phyloP scores from a whole-genome alignment of 2,329 filamentous ascomycete genomes.

The Colletotrichum sp. region DNA sequence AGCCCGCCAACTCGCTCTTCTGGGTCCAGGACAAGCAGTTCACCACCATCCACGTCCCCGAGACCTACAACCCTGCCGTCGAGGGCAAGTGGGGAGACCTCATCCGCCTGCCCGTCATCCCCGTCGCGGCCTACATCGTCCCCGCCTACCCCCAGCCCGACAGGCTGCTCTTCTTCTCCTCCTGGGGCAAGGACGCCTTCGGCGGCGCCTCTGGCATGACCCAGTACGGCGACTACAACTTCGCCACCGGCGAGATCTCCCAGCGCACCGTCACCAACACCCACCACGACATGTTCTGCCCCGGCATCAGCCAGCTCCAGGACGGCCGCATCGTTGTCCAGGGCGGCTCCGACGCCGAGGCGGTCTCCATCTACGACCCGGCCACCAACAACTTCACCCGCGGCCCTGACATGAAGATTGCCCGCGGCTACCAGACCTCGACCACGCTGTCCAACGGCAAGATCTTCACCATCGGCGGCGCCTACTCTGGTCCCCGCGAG shows the following conservation, averaged over 20 bases:
- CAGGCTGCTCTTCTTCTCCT: slow-evolving; percentile 28
- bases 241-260: slow-evolving; percentile 29
- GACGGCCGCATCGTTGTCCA: slow-evolving; percentile 56
- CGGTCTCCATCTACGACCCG: slow-evolving; percentile 54
- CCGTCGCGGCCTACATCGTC: slow-evolving; percentile 31
- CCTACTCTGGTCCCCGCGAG: slow-evolving; percentile 49
- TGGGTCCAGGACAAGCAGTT: slow-evolving; percentile 24
- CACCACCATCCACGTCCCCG: slow-evolving; percentile 27
- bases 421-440: slow-evolving; percentile 58
- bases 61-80: slow-evolving; percentile 20
- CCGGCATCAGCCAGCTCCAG: slow-evolving; percentile 55
- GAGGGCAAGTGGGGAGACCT: slow-evolving; percentile 29
- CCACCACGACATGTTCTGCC: slow-evolving; percentile 62
- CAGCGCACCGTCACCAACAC: slow-evolving; percentile 42
- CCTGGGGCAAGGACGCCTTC: slow-evolving; percentile 28
- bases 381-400: slow-evolving; percentile 40
- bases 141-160: slow-evolving; percentile 27
- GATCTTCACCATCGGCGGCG: slow-evolving; percentile 65
- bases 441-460: slow-evolving; percentile 55
- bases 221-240: slow-evolving; percentile 28
- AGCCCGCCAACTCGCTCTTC: slow-evolving; percentile 12
- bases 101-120: slow-evolving; percentile 28
- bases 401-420: slow-evolving; percentile 47
- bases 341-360: slow-evolving; percentile 54
- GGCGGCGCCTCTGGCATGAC: slow-evolving; percentile 23